Evolutionary conservation across 306 rosid species (phyloP).

Genomic region (Pachyrhizus erosus): DNA sequence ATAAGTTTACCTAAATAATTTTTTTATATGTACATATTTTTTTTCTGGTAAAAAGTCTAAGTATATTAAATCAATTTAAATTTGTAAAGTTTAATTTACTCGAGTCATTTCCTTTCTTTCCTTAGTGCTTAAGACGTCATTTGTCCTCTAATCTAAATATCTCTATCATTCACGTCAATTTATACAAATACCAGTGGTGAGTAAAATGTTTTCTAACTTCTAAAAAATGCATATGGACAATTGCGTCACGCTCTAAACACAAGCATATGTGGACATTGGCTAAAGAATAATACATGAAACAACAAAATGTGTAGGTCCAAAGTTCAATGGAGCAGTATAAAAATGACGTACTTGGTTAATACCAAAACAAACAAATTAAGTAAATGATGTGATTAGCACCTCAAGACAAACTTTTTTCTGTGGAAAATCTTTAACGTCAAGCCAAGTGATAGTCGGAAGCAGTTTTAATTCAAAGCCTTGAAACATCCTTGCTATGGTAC

Average conservation of each 20-base stretch:
- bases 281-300: conserved; percentile 22
- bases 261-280: neutral
- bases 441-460: conserved; percentile 61
- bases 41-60: neutral
- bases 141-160: neutral
- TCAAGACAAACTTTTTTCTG: conserved; percentile 64
- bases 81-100: neutral
- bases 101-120: neutral
- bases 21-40: neutral
- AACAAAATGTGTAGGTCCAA: conserved; percentile 39
- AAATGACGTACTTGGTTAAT: neutral
- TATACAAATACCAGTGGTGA: neutral
- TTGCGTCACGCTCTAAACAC: neutral
- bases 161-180: neutral
- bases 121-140: conserved; percentile 36
- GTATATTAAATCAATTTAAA: neutral
- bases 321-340: neutral
- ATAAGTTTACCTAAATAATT: too few relatives aligned
- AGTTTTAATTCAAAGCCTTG: conserved; percentile 43
- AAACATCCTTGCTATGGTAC: neutral
- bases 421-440: conserved; percentile 72
- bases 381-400: conserved; percentile 43
- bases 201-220: neutral
- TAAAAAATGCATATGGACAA: neutral
- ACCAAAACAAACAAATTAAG: neutral